A percentile compares a stretch with the other conserved stretches of the same genome.
Evolutionary conservation across 2,329 filamentous ascomycete species (phyloP).

Genomic region (Mariannaea elegans): DNA sequence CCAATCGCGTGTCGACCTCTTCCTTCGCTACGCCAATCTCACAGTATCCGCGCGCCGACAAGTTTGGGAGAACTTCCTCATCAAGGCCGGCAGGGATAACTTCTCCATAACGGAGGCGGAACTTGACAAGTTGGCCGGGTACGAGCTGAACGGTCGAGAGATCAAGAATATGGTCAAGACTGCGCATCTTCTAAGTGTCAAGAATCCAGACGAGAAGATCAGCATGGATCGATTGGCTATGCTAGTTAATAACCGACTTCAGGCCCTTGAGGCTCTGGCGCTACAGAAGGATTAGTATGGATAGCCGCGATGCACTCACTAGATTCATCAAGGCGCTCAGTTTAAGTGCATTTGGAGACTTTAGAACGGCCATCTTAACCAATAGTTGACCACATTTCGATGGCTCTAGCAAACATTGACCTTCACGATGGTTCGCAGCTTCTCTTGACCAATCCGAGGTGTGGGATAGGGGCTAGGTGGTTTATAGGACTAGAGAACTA

Average conservation of each 20-base stretch:
- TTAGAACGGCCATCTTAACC: too few relatives aligned
- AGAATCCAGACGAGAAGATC: not conserved
- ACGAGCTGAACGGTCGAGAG: slow-evolving; percentile 10
- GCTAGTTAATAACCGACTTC: slow-evolving; percentile 4
- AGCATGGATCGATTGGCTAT: not conserved
- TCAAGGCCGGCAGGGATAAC: not conserved
- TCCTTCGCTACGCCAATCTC: slow-evolving; percentile 43
- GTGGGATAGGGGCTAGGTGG: too few relatives aligned
- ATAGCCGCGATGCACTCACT: too few relatives aligned
- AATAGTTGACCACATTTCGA: too few relatives aligned
- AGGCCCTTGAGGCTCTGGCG: slow-evolving; percentile 2
- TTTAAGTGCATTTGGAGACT: too few relatives aligned
- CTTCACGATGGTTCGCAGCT: too few relatives aligned
- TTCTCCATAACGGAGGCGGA: slow-evolving; percentile 3
- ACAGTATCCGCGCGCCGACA: not conserved
- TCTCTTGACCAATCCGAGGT: too few relatives aligned
- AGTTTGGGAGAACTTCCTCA: slow-evolving; percentile 15
- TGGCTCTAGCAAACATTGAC: too few relatives aligned
- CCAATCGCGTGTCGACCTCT: slow-evolving; percentile 50
- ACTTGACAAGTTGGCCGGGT: not conserved
- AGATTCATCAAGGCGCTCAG: too few relatives aligned
- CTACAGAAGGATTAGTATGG: too few relatives aligned
- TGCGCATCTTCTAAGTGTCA: slow-evolving; percentile 2
- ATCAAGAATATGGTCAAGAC: slow-evolving; percentile 19
- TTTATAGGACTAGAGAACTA: too few relatives aligned